phyloP scores from a whole-genome alignment of 164 flowering plant species.

The Taxillus chinensis region DNA sequence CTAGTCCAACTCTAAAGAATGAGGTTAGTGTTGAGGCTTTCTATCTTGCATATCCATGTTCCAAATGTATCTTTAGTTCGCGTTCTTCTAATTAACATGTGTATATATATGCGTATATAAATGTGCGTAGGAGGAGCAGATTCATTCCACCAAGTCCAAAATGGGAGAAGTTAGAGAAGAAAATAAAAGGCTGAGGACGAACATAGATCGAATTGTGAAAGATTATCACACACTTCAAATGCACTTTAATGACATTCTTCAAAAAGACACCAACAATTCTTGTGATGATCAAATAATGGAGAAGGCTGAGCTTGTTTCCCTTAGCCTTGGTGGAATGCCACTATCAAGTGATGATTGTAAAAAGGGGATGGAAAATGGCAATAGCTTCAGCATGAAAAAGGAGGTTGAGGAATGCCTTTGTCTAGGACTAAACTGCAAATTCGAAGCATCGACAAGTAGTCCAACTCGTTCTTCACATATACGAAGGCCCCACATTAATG shows the following conservation, averaged over 20 bases:
- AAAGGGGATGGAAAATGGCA: slow-evolving; percentile 15
- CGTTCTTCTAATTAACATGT: background rate
- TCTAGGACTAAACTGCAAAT: slow-evolving; percentile 36
- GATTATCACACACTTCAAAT: slow-evolving; percentile 39
- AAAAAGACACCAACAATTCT: slow-evolving; percentile 15
- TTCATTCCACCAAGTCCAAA: slow-evolving; percentile 40
- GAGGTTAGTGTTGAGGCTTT: slow-evolving; percentile 11
- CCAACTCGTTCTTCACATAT: slow-evolving; percentile 8
- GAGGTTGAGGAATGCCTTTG: slow-evolving; percentile 3
- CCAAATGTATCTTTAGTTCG: background rate
- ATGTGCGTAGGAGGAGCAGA: slow-evolving; percentile 24
- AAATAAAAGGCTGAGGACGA: slow-evolving; percentile 37
- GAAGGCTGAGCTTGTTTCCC: slow-evolving; percentile 33
- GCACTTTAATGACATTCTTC: slow-evolving; percentile 25
- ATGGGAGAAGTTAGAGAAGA: slow-evolving; percentile 60
- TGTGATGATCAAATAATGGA: slow-evolving; percentile 11
- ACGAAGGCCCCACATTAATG: slow-evolving; percentile 21
- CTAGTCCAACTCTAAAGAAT: slow-evolving; percentile 17
- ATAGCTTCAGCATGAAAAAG: background rate
- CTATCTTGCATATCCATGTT: background rate
- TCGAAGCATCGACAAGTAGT: slow-evolving; percentile 12
- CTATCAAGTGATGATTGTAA: slow-evolving; percentile 7
- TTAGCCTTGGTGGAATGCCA: slow-evolving; percentile 37
- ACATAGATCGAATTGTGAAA: slow-evolving; percentile 28
- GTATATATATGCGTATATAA: background rate